A percentile compares a stretch with the other conserved stretches of the same genome.
phyloP scores from a whole-genome alignment of 2,329 filamentous ascomycete genomes.

The Epichloe gansuensis region DNA sequence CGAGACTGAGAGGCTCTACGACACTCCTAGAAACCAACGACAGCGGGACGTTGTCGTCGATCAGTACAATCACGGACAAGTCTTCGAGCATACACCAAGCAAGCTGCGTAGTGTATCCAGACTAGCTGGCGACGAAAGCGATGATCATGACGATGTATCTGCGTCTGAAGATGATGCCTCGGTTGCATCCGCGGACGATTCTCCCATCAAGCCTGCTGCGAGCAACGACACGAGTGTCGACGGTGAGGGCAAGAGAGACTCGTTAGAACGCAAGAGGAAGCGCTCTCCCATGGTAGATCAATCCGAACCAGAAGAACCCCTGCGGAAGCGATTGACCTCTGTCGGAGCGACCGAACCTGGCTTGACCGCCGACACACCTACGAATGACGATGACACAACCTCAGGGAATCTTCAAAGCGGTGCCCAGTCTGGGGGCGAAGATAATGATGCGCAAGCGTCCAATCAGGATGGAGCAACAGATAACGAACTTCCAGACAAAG shows the following conservation, averaged over 20 bases:
- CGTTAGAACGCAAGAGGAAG: slow-evolving; percentile 35
- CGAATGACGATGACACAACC: slow-evolving; percentile 24
- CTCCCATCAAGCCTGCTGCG: slow-evolving; percentile 21
- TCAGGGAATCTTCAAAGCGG: slow-evolving; percentile 23
- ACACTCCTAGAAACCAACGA: slow-evolving; percentile 61
- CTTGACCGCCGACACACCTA: slow-evolving; percentile 17
- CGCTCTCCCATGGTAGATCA: slow-evolving; percentile 32
- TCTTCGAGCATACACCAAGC: slow-evolving; percentile 58
- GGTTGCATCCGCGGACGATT: slow-evolving; percentile 22
- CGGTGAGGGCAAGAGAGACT: slow-evolving; percentile 20
- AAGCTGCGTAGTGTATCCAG: slow-evolving; percentile 48
- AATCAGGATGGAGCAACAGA: slow-evolving; percentile 13
- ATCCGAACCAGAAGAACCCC: slow-evolving; percentile 33
- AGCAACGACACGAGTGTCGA: slow-evolving; percentile 17
- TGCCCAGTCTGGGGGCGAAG: slow-evolving; percentile 33
- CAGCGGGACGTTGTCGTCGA: slow-evolving; percentile 48
- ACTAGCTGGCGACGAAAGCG: slow-evolving; percentile 18
- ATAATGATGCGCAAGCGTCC: slow-evolving; percentile 23
- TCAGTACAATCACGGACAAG: slow-evolving; percentile 38
- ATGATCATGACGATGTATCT: slow-evolving; percentile 27
- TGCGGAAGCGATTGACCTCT: slow-evolving; percentile 42
- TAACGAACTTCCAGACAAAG: slow-evolving; percentile 19
- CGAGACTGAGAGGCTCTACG: slow-evolving; percentile 84
- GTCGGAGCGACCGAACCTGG: slow-evolving; percentile 28
- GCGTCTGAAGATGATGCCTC: slow-evolving; percentile 27